A percentile compares a stretch with the other conserved stretches of the same genome.
phyloP scores from a whole-genome alignment of 805 yeast species.

The Pichia eremophila region DNA sequence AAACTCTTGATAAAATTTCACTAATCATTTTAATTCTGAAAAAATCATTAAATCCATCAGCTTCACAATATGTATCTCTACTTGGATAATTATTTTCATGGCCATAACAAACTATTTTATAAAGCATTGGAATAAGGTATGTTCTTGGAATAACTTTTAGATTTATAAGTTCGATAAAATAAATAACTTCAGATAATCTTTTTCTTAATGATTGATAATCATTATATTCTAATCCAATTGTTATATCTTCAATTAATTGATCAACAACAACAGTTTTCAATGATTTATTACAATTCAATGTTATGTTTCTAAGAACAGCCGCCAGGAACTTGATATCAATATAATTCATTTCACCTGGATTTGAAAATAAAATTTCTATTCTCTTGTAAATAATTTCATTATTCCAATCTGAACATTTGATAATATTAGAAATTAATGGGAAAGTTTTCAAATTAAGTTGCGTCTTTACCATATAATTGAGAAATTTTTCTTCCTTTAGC shows the following conservation, averaged over 20 bases:
- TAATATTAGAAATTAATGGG: conserved; percentile 26
- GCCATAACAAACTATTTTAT: conserved; percentile 53
- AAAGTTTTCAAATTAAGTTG: conserved; percentile 36
- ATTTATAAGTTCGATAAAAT: conserved; percentile 50
- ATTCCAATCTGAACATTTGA: conserved; percentile 39
- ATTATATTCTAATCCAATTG: conserved; percentile 56
- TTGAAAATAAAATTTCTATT: conserved; percentile 36
- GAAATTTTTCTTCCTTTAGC: conserved; percentile 39
- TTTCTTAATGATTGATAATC: conserved; percentile 50
- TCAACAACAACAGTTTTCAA: conserved; percentile 40
- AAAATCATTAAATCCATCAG: conserved; percentile 62
- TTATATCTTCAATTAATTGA: conserved; percentile 51
- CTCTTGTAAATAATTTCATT: conserved; percentile 26
- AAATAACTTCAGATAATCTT: conserved; percentile 52
- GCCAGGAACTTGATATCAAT: conserved; percentile 47
- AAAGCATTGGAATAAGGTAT: conserved; percentile 42
- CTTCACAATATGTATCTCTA: conserved; percentile 28
- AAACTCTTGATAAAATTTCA: conserved; percentile 30
- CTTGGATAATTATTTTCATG: conserved; percentile 52
- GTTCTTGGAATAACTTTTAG: conserved; percentile 35
- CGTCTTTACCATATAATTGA: conserved; percentile 39
- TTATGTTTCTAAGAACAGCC: conserved; percentile 33
- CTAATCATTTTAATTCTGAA: conserved; percentile 57
- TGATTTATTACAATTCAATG: conserved; percentile 12
- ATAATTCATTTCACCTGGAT: conserved; percentile 53